A percentile compares a stretch with the other conserved stretches of the same genome.
Conservation (phyloP, 129 eudicot species). For the Cynara cardunculus region DNA sequence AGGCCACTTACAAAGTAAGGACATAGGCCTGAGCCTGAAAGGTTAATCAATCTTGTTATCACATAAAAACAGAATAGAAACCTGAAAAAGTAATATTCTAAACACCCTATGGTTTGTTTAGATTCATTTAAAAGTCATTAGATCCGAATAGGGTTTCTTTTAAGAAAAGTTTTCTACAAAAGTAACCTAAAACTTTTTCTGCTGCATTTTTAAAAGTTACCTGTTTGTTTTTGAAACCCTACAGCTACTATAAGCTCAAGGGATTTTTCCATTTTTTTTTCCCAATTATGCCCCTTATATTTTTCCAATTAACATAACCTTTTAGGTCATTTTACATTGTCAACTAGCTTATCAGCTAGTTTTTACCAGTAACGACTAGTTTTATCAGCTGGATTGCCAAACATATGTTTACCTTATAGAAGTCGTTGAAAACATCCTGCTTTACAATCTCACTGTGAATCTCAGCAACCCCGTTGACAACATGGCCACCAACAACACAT, state of each 20-base stretch:
- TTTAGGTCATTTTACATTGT: not conserved
- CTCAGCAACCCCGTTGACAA: constrained; percentile 95
- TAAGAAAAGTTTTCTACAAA: too few relatives aligned
- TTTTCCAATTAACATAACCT: not conserved
- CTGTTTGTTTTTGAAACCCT: too few relatives aligned
- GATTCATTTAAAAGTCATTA: too few relatives aligned
- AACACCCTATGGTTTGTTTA: too few relatives aligned
- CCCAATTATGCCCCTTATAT: not conserved
- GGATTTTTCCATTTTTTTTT: not conserved
- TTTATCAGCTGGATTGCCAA: not conserved
- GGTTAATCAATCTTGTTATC: too few relatives aligned
- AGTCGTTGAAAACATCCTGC: constrained; percentile 81
- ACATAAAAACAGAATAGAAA: too few relatives aligned
- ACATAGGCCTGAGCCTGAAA: too few relatives aligned
- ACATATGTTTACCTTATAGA: constrained; percentile 56
- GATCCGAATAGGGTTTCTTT: too few relatives aligned
- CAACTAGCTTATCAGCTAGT: not conserved
- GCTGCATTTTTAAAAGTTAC: too few relatives aligned
- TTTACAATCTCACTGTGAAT: constrained; percentile 97
- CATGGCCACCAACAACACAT: constrained; percentile 94
- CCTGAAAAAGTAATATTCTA: too few relatives aligned
- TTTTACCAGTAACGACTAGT: not conserved
- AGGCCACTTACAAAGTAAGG: too few relatives aligned
- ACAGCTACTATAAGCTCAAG: not conserved
- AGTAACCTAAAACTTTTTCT: too few relatives aligned